Evolutionary conservation across 495 filamentous ascomycete species (phyloP), one percentile per base, ranked within the genome.

Genomic region (Talaromyces wortmannii): DNA sequence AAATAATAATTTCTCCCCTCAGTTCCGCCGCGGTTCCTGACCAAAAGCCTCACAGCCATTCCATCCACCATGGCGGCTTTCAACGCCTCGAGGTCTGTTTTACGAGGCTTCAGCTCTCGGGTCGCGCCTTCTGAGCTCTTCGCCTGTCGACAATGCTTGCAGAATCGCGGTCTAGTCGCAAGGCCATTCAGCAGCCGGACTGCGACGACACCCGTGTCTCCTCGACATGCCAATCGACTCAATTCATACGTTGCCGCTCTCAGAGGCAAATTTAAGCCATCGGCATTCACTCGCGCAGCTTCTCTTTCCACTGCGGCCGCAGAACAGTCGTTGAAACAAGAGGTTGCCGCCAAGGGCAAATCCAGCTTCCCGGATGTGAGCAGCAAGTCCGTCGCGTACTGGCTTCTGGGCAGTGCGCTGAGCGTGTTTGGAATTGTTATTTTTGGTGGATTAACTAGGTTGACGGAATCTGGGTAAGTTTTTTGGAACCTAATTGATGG

Each of bases 341-440:
- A 48, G 4, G 62, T 63, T 7, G 53, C 23, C 4, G 23, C 67
- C 12, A 65, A 70, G 48, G 55, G 60, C 11, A 71, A 70, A 54
- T 68, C 70, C 10, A 65, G 79, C 66, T 96, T 90, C 63, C 91
- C 92, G 6, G 76, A 88, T 55, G 81, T 80, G 11, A 89, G 78
- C 65, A 75, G 82, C 57, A 91, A 87, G 67, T 57, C 68, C 5
- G 91, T 95, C 46, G 94, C 84, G 49, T 96, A 92, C 75, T 98
- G 91, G 91, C 78, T 98, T 15, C 71, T 98, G 50, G 92, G 85
- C 53, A 96, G 91, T 61, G 92, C 94, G 0, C 88, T 80, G 17
- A 89, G 88, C 67, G 92, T 97, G 29, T 97, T 98, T 71, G 94
- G 94, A 57, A 92, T 98, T 61, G 95, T 97, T 16, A 82, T 98